Conservation (phyloP, 2,329 filamentous ascomycete genomes). For the Colletotrichum orbiculare region DNA sequence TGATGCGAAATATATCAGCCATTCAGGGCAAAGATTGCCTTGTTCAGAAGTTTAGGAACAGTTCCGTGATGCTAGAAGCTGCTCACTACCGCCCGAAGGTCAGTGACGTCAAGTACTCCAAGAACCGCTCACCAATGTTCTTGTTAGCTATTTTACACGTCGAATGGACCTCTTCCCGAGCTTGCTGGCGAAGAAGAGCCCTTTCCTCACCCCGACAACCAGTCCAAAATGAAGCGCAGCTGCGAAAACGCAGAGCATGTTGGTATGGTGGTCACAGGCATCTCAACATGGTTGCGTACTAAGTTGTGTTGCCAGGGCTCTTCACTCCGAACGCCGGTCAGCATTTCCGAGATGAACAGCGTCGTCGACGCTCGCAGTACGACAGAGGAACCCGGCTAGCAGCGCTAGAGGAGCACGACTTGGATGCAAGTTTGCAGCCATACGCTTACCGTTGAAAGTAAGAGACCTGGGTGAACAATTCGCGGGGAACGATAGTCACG, state of each 20-base stretch:
- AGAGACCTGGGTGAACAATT: no score
- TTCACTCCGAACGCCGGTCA: constrained; percentile 84
- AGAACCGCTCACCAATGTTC: constrained; percentile 9
- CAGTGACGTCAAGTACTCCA: constrained; percentile 20
- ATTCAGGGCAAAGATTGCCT: constrained; percentile 94
- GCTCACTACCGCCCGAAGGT: constrained; percentile 87
- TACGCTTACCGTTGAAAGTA: constrained; percentile 38
- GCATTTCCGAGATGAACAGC: constrained; percentile 79
- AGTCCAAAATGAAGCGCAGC: constrained; percentile 87
- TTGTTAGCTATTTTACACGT: constrained; percentile 62
- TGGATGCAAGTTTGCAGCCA: constrained; percentile 55
- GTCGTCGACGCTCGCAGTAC: constrained; percentile 80
- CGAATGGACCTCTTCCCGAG: constrained; percentile 59
- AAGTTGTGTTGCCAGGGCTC: constrained; percentile 62
- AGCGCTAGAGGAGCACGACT: constrained; percentile 71
- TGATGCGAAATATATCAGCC: constrained; percentile 61
- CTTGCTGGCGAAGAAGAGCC: constrained; percentile 76
- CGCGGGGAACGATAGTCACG: no score
- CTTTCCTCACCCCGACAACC: constrained; percentile 85
- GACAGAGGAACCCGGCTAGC: constrained; percentile 83
- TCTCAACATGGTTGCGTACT: neutral
- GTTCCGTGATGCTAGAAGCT: constrained; percentile 91
- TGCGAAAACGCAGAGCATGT: constrained; percentile 88
- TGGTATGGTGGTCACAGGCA: constrained; percentile 57
- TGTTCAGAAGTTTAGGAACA: constrained; percentile 96